These are phyloP conservation scores for Aegilops bicornis DNA, from an alignment of 176 grass and related monocot species.

Conservation along the genomic window DNA sequence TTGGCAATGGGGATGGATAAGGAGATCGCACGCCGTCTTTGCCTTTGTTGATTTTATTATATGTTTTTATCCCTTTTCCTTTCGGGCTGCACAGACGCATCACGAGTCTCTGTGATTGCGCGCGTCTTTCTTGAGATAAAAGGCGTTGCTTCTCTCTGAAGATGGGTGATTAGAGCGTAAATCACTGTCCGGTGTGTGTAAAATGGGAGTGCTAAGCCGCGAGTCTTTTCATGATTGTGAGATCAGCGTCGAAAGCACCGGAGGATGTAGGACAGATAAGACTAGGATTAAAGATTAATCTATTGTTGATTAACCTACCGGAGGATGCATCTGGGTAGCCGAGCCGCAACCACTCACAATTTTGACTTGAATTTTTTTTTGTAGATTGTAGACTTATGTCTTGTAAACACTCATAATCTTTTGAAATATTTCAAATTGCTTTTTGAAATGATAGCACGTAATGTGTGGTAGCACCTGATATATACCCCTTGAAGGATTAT, in stretches of 20 bases:
- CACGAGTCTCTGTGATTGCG: not conserved
- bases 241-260: not conserved
- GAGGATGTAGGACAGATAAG: not conserved
- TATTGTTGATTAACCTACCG: no score
- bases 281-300: no score
- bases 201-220: not conserved
- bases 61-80: not conserved
- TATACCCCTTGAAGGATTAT: no score
- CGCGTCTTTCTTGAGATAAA: not conserved
- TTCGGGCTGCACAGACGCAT: conserved; percentile 29
- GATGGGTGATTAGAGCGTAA: conserved; percentile 17
- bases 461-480: no score
- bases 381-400: no score
- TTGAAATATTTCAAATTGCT: no score
- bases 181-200: conserved; percentile 24
- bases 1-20: conserved; percentile 19
- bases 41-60: not conserved
- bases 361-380: no score
- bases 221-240: not conserved
- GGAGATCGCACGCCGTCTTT: not conserved
- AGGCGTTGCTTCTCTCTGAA: not conserved
- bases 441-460: no score
- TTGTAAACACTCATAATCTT: no score
- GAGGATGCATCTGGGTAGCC: not conserved
- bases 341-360: no score